phyloP scores from a whole-genome alignment of 495 filamentous ascomycete species.

The Lophiostoma macrostomum region DNA sequence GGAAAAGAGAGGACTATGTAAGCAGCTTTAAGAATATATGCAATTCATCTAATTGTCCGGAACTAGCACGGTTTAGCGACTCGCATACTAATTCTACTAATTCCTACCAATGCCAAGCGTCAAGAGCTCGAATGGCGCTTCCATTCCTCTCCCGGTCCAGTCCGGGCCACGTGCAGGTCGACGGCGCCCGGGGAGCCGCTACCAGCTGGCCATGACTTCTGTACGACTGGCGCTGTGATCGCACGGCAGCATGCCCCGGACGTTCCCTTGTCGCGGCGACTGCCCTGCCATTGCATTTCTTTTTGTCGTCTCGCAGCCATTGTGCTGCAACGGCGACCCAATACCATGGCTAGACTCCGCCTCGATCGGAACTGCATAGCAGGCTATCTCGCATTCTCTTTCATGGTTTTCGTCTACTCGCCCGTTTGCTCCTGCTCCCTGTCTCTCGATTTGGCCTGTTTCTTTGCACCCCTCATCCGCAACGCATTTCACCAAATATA shows the following conservation, averaged over 20 bases:
- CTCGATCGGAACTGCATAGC: conserved; percentile 18
- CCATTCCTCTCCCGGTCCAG: too few relatives aligned
- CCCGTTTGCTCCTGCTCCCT: neutral
- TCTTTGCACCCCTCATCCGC: too few relatives aligned
- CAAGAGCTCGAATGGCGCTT: too few relatives aligned
- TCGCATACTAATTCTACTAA: too few relatives aligned
- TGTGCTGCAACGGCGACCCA: conserved; percentile 24
- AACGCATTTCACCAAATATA: too few relatives aligned
- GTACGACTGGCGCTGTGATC: neutral
- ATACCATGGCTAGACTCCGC: conserved; percentile 19
- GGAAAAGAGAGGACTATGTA: too few relatives aligned
- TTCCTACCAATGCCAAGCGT: too few relatives aligned
- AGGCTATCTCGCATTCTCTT: conserved; percentile 4
- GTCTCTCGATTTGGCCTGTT: neutral
- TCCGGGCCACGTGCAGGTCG: too few relatives aligned
- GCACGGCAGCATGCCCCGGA: neutral
- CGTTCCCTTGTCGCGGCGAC: neutral
- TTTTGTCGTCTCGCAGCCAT: conserved; percentile 20
- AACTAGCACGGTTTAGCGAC: too few relatives aligned
- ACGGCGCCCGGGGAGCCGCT: conserved; percentile 13
- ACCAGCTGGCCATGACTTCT: conserved; percentile 1
- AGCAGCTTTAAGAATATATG: too few relatives aligned
- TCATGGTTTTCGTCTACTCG: neutral
- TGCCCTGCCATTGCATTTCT: conserved; percentile 2
- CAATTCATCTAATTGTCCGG: too few relatives aligned